Conservation (phyloP, 2,329 filamentous ascomycete genomes). For the Incumbomyces lentus region DNA sequence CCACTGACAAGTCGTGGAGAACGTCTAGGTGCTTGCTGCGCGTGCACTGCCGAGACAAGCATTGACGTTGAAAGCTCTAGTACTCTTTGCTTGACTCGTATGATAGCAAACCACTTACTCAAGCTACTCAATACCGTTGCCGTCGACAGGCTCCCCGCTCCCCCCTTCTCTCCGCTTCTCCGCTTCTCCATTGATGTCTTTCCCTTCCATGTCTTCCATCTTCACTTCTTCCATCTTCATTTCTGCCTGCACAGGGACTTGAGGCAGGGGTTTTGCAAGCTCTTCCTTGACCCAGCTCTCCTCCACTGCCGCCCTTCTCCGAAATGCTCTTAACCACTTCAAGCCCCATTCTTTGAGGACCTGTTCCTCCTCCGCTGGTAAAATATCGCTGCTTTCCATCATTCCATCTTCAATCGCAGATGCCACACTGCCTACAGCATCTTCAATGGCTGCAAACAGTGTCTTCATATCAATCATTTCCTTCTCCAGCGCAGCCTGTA, state of each 20-base stretch:
- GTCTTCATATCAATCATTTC: constrained; percentile 67
- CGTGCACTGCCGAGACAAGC: no score
- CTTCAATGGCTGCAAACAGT: constrained; percentile 71
- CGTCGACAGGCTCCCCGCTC: constrained; percentile 5
- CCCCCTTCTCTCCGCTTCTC: constrained; percentile 10
- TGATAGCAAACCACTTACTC: no score
- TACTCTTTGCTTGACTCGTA: no score
- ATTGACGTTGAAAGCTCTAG: no score
- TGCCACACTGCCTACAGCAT: constrained; percentile 63
- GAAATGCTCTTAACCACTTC: constrained; percentile 78
- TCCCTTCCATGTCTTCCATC: constrained; percentile 9
- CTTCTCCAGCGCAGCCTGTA: constrained; percentile 51
- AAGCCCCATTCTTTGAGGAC: constrained; percentile 67
- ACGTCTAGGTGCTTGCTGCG: no score
- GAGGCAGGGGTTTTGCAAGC: constrained; percentile 39
- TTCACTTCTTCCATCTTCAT: constrained; percentile 12
- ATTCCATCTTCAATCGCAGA: constrained; percentile 62
- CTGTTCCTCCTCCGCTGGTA: constrained; percentile 41
- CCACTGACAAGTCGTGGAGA: no score
- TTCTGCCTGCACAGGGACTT: constrained; percentile 24
- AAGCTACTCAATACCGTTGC: constrained; percentile 8
- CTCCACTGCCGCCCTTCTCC: constrained; percentile 72
- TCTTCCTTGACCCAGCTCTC: constrained; percentile 57
- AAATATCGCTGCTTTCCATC: constrained; percentile 54
- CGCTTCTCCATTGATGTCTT: constrained; percentile 9